phyloP scores from a whole-genome alignment of 768 basidiomycete genomes.

The Fibroporia radiculosa region DNA sequence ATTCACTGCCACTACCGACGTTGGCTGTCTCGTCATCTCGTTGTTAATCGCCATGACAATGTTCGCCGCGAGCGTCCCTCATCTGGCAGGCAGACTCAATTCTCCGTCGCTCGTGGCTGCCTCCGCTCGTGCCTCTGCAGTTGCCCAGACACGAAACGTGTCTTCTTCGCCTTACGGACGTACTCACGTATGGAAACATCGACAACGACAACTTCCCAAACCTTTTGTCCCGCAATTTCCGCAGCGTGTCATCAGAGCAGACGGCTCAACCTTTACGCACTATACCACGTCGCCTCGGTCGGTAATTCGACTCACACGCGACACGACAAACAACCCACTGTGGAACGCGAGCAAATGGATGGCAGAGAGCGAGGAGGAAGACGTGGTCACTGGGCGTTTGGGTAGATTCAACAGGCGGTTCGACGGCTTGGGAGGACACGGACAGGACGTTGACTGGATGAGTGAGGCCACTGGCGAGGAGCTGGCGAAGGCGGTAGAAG shows the following conservation, averaged over 20 bases:
- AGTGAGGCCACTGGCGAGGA: conserved; percentile 6
- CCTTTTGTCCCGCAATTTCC: conserved; percentile 84
- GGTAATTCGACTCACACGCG: conserved; percentile 69
- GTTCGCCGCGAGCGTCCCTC: no score
- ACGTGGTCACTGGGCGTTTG: conserved; percentile 64
- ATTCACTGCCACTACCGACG: no score
- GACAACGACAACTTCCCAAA: conserved; percentile 61
- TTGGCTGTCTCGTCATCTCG: no score
- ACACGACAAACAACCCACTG: conserved; percentile 82
- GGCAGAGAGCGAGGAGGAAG: conserved; percentile 40
- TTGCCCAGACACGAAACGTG: conserved; percentile 32
- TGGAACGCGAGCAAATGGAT: conserved; percentile 64
- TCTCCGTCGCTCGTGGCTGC: no score
- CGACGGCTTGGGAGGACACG: conserved; percentile 28
- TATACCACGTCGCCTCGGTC: conserved; percentile 86
- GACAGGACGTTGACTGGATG: conserved; percentile 11
- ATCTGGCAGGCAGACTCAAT: no score
- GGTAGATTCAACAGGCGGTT: conserved; percentile 77
- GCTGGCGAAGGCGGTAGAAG: not conserved
- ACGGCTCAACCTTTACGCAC: conserved; percentile 83
- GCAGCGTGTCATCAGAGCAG: conserved; percentile 77
- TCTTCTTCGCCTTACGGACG: conserved; percentile 80
- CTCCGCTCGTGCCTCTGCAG: no score
- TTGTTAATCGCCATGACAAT: no score
- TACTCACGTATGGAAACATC: conserved; percentile 74